A percentile compares a stretch with the other conserved stretches of the same genome.
Conservation (phyloP, 2,329 filamentous ascomycete genomes). For the Zasmidium angulare region DNA sequence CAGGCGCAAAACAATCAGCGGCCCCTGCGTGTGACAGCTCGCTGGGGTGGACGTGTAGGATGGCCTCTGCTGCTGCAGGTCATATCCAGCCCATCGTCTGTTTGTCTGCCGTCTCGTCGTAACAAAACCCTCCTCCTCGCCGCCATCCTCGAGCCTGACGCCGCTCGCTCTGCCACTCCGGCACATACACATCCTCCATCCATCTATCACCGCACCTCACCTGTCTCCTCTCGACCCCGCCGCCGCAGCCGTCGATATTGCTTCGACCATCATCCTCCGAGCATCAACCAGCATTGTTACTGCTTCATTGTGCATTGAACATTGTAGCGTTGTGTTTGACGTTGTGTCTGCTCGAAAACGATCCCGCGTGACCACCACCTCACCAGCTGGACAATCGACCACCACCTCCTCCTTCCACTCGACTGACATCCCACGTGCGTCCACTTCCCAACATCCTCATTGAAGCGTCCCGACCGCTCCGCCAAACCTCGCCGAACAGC, state of each 20-base stretch:
- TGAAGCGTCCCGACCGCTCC: slow-evolving; percentile 2
- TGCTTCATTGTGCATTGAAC: background rate
- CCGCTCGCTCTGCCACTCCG: slow-evolving; percentile 20
- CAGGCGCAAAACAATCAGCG: slow-evolving; percentile 29
- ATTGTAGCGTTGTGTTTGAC: background rate
- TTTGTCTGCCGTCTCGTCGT: slow-evolving; percentile 12
- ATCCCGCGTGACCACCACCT: background rate
- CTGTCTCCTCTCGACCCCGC: background rate
- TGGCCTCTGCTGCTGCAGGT: background rate
- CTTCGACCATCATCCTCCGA: background rate
- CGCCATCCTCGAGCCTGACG: slow-evolving; percentile 15
- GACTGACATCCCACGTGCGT: slow-evolving; percentile 12
- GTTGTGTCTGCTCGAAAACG: background rate
- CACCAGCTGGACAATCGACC: background rate
- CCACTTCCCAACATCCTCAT: slow-evolving; percentile 12
- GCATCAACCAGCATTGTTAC: slow-evolving; percentile 1
- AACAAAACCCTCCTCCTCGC: slow-evolving; percentile 23
- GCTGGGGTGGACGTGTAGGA: background rate
- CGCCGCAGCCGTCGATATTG: background rate
- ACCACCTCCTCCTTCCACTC: background rate
- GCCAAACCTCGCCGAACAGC: slow-evolving; percentile 13
- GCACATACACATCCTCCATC: slow-evolving; percentile 15
- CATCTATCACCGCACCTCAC: slow-evolving; percentile 18
- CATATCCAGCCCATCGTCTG: background rate
- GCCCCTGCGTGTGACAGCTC: slow-evolving; percentile 27